phyloP scores from a whole-genome alignment of 2,329 filamentous ascomycete species.

The Xylaria digitata region DNA sequence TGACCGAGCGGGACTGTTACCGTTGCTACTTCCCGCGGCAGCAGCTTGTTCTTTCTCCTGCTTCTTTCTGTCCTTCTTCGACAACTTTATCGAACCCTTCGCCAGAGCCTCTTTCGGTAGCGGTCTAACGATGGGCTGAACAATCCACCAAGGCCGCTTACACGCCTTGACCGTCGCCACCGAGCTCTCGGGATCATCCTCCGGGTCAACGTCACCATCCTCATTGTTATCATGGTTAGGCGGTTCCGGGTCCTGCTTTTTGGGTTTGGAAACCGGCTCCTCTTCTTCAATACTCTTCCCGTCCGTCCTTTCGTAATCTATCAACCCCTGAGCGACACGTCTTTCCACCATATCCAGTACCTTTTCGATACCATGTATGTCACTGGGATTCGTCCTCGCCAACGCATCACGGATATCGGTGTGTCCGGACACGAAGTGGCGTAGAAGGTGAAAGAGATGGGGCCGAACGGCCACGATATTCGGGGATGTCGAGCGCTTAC shows the following conservation, averaged over 20 bases:
- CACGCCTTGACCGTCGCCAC: slow-evolving; percentile 77
- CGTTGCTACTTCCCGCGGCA: slow-evolving; percentile 28
- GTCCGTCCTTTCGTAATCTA: slow-evolving; percentile 70
- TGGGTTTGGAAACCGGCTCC: slow-evolving; percentile 47
- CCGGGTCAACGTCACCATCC: slow-evolving; percentile 48
- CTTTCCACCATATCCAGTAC: slow-evolving; percentile 80
- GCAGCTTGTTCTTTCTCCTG: slow-evolving; percentile 51
- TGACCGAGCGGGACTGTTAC: neutral
- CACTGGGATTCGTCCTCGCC: slow-evolving; percentile 73
- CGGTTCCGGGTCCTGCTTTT: slow-evolving; percentile 39
- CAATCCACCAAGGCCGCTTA: slow-evolving; percentile 88
- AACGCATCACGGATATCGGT: slow-evolving; percentile 88
- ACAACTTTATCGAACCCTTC: slow-evolving; percentile 79
- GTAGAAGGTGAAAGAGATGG: slow-evolving; percentile 91
- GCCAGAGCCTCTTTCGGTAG: slow-evolving; percentile 87
- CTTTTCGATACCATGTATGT: slow-evolving; percentile 80
- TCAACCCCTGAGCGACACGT: slow-evolving; percentile 76
- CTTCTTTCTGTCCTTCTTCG: slow-evolving; percentile 71
- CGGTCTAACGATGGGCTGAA: slow-evolving; percentile 86
- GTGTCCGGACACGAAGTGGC: slow-evolving; percentile 82
- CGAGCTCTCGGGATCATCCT: slow-evolving; percentile 66
- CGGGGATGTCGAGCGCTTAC: slow-evolving; percentile 61
- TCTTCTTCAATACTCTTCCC: slow-evolving; percentile 57
- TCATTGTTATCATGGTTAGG: slow-evolving; percentile 45
- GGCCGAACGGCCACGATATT: slow-evolving; percentile 87